Evolutionary conservation across 441 rosid species (phyloP).

Genomic region (Aleurites moluccanus): DNA sequence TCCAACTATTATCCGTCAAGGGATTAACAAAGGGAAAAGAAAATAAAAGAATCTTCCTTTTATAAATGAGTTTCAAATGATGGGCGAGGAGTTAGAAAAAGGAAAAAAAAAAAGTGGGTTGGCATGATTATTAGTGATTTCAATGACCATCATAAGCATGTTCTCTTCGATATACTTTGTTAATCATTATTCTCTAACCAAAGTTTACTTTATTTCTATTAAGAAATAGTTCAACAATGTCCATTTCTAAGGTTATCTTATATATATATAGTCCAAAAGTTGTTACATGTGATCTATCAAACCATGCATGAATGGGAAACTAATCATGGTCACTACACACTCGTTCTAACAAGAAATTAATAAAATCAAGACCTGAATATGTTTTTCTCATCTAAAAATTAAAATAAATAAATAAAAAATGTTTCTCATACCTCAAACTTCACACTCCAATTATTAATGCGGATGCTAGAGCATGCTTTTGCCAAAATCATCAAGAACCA

Average conservation of each 20-base stretch:
- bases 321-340: constrained; percentile 30
- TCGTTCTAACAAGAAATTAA: constrained; percentile 15
- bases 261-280: constrained; percentile 26
- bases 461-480: constrained; percentile 10
- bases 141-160: constrained; percentile 39
- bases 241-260: constrained; percentile 11
- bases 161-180: constrained; percentile 44
- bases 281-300: constrained; percentile 36
- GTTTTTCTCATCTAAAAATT: too few relatives aligned
- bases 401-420: too few relatives aligned
- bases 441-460: constrained; percentile 29
- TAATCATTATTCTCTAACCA: constrained; percentile 41
- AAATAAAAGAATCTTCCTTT: too few relatives aligned
- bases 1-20: too few relatives aligned
- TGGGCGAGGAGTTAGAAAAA: neutral
- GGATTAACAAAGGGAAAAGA: too few relatives aligned
- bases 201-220: constrained; percentile 8
- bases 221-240: constrained; percentile 8
- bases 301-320: constrained; percentile 32
- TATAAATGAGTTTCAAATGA: constrained; percentile 19
- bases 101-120: neutral
- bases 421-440: neutral
- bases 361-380: neutral
- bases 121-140: constrained; percentile 3
- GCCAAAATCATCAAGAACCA: neutral